Evolutionary conservation across 1,284 basidiomycete genomes (phyloP).

Genomic region (Spongispora temasekensis): DNA sequence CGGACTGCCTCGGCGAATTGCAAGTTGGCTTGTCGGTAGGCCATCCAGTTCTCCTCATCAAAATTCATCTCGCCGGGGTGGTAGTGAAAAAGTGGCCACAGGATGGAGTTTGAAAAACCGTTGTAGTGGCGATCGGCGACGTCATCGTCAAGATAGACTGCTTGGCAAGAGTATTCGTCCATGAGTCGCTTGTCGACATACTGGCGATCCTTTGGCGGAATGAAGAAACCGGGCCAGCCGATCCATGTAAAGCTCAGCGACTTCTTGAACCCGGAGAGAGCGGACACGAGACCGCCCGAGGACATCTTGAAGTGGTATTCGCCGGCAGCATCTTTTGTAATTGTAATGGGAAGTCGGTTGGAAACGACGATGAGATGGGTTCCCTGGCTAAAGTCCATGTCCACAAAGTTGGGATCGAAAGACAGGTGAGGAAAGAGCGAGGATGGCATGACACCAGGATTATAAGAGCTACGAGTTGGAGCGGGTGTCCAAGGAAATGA

Average conservation of each 20-base stretch:
- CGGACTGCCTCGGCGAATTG: slow-evolving; percentile 90
- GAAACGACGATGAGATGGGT: slow-evolving; percentile 93
- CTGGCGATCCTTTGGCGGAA: slow-evolving; percentile 84
- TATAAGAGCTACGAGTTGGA: slow-evolving; percentile 33
- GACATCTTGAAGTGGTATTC: slow-evolving; percentile 98
- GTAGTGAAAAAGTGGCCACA: slow-evolving; percentile 99
- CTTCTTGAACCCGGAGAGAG: slow-evolving; percentile 94
- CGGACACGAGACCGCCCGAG: slow-evolving; percentile 92
- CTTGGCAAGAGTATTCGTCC: slow-evolving; percentile 96
- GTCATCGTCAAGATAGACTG: slow-evolving; percentile 97
- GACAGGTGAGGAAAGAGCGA: slow-evolving; percentile 32
- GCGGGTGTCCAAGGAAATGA: slow-evolving; percentile 19
- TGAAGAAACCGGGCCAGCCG: slow-evolving; percentile 90
- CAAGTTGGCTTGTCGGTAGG: slow-evolving; percentile 96
- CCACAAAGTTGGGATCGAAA: slow-evolving; percentile 35
- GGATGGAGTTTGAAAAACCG: slow-evolving; percentile 98
- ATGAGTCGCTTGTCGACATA: slow-evolving; percentile 86
- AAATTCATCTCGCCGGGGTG: slow-evolving; percentile 99
- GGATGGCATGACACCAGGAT: slow-evolving; percentile 23
- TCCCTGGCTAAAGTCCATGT: slow-evolving; percentile 43
- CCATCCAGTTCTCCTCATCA: slow-evolving; percentile 97
- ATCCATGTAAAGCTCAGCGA: slow-evolving; percentile 96
- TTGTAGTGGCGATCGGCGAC: slow-evolving; percentile 98
- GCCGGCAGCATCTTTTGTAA: slow-evolving; percentile 83
- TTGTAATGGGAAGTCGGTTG: slow-evolving; percentile 92